Evolutionary conservation across 2,329 filamentous ascomycete genomes (phyloP).

Genomic region (Fusarium sacchari): DNA sequence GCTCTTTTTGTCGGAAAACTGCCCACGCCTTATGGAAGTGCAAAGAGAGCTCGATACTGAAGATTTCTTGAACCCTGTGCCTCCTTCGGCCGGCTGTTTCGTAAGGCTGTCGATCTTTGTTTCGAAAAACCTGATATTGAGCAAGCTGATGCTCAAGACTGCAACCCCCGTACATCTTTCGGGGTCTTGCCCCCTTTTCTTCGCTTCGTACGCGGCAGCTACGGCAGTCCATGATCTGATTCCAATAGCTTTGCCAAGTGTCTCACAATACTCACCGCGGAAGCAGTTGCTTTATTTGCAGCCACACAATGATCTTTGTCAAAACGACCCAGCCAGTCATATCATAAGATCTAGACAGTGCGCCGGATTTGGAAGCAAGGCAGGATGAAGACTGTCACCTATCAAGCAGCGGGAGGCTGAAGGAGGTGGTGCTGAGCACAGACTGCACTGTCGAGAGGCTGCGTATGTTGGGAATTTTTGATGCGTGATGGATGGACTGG

Average conservation of each 20-base stretch:
- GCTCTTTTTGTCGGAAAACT: not conserved
- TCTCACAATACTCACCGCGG: constrained; percentile 24
- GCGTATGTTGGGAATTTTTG: constrained; percentile 19
- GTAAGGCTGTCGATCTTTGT: constrained; percentile 5
- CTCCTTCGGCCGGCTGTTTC: not conserved
- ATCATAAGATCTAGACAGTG: constrained; percentile 26
- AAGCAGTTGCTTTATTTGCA: constrained; percentile 14
- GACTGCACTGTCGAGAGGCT: constrained; percentile 18
- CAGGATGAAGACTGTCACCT: constrained; percentile 7
- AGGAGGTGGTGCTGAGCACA: constrained; percentile 25
- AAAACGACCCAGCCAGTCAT: constrained; percentile 21
- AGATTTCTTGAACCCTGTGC: not conserved
- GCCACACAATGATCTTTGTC: constrained; percentile 27
- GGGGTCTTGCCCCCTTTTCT: constrained; percentile 8
- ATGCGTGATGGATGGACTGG: constrained; percentile 22
- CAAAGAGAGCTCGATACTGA: not conserved
- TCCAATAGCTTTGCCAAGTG: constrained; percentile 18
- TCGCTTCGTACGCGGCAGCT: not conserved
- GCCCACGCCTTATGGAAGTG: not conserved
- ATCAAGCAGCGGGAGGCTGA: constrained; percentile 25
- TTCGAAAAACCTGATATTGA: constrained; percentile 22
- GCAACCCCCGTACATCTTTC: constrained; percentile 13
- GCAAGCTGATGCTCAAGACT: not conserved
- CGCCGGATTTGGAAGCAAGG: constrained; percentile 23
- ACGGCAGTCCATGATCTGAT: constrained; percentile 5